A percentile compares a stretch with the other conserved stretches of the same genome.
phyloP scores from a whole-genome alignment of 345 rosid species.

The Dipteronia dyeriana region DNA sequence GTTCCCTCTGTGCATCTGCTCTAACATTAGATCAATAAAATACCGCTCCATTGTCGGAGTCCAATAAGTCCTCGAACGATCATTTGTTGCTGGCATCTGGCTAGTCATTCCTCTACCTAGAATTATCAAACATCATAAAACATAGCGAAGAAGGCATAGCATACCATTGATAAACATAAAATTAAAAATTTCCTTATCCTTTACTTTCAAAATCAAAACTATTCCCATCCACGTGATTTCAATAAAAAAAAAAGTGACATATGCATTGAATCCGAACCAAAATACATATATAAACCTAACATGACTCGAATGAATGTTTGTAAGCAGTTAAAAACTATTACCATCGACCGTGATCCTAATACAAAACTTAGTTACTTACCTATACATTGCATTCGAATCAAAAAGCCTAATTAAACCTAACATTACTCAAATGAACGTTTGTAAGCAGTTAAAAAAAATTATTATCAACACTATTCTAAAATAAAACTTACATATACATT shows the following conservation, averaged over 20 bases:
- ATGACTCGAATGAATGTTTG: not conserved
- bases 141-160: not conserved
- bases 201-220: not conserved
- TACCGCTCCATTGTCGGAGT: constrained; percentile 83
- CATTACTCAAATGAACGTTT: not conserved
- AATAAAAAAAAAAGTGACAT: not conserved
- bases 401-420: not conserved
- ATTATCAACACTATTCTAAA: no score
- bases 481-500: no score
- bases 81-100: constrained; percentile 46
- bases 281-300: not conserved
- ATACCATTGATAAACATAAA: not conserved
- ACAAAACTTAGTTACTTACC: no score
- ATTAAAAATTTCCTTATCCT: not conserved
- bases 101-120: constrained; percentile 34
- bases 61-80: constrained; percentile 82
- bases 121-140: not conserved
- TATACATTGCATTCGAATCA: not conserved
- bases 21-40: constrained; percentile 87
- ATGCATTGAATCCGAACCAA: not conserved
- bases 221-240: not conserved
- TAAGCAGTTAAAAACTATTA: not conserved
- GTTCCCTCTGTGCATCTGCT: constrained; percentile 75
- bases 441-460: not conserved
- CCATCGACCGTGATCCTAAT: no score